Percentiles rank a stretch among this genome's conserved stretches.
Conservation (phyloP, 495 filamentous ascomycete species). For the Daldinia childiae region DNA sequence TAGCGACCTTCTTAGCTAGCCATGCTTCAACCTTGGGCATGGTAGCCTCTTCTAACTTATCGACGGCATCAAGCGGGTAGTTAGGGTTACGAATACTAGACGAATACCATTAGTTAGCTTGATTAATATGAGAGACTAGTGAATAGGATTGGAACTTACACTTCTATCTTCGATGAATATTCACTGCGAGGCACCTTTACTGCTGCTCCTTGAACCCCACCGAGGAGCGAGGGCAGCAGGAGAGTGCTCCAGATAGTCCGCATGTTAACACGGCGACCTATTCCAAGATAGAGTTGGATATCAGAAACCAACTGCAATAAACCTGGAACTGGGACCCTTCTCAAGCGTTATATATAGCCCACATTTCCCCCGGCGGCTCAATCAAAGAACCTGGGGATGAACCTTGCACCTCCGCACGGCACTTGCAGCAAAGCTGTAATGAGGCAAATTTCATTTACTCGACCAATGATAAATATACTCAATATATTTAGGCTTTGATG, state of each 20-base stretch:
- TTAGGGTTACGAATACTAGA: conserved; percentile 46
- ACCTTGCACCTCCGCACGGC: conserved; percentile 45
- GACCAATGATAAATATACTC: conserved; percentile 44
- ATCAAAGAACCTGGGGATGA: conserved; percentile 31
- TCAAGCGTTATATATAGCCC: conserved; percentile 41
- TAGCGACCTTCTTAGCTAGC: conserved; percentile 46
- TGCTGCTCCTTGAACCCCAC: conserved; percentile 40
- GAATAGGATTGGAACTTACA: conserved; percentile 36
- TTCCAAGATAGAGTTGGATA: conserved; percentile 7
- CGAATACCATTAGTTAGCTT: conserved; percentile 3
- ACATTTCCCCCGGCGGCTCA: conserved; percentile 43
- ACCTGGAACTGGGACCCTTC: conserved; percentile 9
- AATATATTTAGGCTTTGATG: conserved; percentile 41
- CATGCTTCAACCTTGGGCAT: conserved; percentile 53
- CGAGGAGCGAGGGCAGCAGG: conserved; percentile 48
- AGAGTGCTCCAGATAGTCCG: conserved; percentile 46
- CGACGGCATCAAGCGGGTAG: conserved; percentile 53
- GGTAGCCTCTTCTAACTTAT: conserved; percentile 49
- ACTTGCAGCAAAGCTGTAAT: conserved; percentile 41
- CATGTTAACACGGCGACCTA: conserved; percentile 46
- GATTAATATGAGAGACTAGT: background rate
- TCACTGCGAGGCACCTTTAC: conserved; percentile 25
- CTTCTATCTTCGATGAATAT: conserved; percentile 47
- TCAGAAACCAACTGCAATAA: conserved; percentile 18
- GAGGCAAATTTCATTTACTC: conserved; percentile 44